Evolutionary conservation across 2,329 filamentous ascomycete species (phyloP).

Genomic region (Ceratocystis albifundus): DNA sequence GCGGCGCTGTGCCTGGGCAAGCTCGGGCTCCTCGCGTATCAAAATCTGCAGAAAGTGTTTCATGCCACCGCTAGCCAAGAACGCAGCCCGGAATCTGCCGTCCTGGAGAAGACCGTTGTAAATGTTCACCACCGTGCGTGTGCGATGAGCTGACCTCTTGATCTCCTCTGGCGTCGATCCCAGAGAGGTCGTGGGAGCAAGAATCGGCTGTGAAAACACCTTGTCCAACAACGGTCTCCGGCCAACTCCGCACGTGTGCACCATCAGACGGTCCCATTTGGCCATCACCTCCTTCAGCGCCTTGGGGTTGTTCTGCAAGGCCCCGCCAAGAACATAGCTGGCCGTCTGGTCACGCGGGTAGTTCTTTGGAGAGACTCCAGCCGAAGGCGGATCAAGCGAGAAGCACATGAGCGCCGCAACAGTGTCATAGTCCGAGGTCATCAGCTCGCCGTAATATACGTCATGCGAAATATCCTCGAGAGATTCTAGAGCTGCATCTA

Average conservation of each 20-base stretch:
- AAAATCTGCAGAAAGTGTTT: conserved; percentile 43
- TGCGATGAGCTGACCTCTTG: conserved; percentile 29
- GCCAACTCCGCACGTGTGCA: conserved; percentile 31
- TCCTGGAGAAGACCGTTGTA: conserved; percentile 48
- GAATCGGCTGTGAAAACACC: conserved; percentile 13
- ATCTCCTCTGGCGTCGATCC: conserved; percentile 21
- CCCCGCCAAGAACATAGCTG: conserved; percentile 45
- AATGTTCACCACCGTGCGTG: conserved; percentile 35
- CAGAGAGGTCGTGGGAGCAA: not conserved
- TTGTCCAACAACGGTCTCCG: conserved; percentile 23
- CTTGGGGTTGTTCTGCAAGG: conserved; percentile 54
- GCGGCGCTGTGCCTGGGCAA: conserved; percentile 42
- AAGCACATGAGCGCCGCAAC: conserved; percentile 47
- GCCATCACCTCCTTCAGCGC: conserved; percentile 43
- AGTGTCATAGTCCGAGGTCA: conserved; percentile 44
- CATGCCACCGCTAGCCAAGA: conserved; percentile 45
- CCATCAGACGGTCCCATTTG: conserved; percentile 37
- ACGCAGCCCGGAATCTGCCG: conserved; percentile 41
- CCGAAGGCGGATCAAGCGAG: conserved; percentile 31
- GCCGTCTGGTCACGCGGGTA: conserved; percentile 41
- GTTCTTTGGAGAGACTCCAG: conserved; percentile 24
- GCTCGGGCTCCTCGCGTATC: conserved; percentile 28
- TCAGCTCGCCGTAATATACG: conserved; percentile 56
- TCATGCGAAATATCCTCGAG: conserved; percentile 56
- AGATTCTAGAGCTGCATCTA: conserved; percentile 43